A percentile compares a stretch with the other conserved stretches of the same genome.
phyloP scores from a whole-genome alignment of 768 basidiomycete species.

The Terana coerulea region DNA sequence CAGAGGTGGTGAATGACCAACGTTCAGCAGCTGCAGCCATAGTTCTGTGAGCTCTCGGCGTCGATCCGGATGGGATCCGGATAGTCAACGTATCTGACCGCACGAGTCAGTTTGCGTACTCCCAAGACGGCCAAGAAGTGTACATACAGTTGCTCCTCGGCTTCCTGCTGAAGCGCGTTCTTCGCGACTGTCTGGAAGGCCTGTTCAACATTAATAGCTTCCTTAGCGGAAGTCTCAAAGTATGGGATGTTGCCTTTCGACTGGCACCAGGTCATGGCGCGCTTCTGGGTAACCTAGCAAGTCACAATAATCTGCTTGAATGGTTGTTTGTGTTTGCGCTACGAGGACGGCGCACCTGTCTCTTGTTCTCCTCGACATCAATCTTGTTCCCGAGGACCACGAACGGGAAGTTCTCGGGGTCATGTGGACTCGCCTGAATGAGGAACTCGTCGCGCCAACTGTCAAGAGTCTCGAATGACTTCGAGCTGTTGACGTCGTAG shows the following conservation, averaged over 20 bases:
- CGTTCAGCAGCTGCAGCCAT: conserved; percentile 89
- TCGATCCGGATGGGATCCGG: conserved; percentile 98
- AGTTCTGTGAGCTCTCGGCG: conserved; percentile 85
- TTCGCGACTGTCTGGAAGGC: conserved; percentile 99
- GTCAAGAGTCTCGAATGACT: conserved; percentile 98
- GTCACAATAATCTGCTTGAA: neutral
- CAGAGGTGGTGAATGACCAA: conserved; percentile 4
- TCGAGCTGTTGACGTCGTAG: conserved; percentile 97
- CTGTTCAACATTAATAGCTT: conserved; percentile 99
- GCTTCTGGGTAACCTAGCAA: conserved; percentile 91
- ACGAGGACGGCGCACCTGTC: conserved; percentile 67
- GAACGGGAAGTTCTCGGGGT: conserved; percentile 99
- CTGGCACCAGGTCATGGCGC: conserved; percentile 99
- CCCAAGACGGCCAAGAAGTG: conserved; percentile 10
- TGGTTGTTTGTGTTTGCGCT: neutral
- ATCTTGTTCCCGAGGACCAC: conserved; percentile 99
- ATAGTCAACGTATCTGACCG: conserved; percentile 89
- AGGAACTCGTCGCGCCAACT: conserved; percentile 99
- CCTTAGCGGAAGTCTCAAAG: conserved; percentile 99
- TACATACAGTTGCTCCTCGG: conserved; percentile 88
- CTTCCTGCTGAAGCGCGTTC: conserved; percentile 97
- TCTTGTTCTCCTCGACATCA: conserved; percentile 97
- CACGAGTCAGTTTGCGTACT: conserved; percentile 16
- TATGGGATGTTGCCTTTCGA: conserved; percentile 99
- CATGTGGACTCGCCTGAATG: conserved; percentile 97